phyloP scores from a whole-genome alignment of 306 rosid genomes.

The Malus asiatica region DNA sequence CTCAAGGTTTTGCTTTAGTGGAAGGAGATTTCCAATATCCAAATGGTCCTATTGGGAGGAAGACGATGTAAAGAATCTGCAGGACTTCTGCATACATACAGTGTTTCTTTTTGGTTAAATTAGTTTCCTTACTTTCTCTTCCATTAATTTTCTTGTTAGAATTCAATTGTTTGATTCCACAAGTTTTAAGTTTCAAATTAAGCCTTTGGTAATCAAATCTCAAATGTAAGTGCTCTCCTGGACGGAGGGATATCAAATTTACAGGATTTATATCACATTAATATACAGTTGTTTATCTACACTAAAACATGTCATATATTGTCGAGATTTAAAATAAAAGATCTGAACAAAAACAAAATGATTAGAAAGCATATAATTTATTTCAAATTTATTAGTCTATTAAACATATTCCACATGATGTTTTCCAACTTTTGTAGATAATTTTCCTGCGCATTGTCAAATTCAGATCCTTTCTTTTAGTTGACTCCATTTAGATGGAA shows the following conservation, averaged over 20 bases:
- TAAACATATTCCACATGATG: not conserved
- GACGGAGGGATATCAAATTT: not conserved
- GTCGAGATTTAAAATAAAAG: no score
- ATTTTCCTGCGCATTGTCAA: not conserved
- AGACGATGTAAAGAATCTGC: slow-evolving; percentile 6
- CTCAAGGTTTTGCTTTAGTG: not conserved
- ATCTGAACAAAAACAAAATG: not conserved
- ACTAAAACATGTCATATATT: not conserved
- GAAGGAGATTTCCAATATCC: not conserved
- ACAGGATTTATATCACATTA: not conserved
- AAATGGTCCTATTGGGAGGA: not conserved
- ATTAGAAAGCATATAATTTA: not conserved
- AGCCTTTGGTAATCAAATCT: not conserved
- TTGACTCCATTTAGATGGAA: no score
- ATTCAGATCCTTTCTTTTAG: not conserved
- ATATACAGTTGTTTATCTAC: no score
- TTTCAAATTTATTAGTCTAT: no score
- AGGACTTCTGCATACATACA: not conserved
- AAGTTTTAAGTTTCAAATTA: not conserved
- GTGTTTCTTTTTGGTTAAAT: not conserved
- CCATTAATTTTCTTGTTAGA: not conserved
- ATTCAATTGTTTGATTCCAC: not conserved
- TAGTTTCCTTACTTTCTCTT: not conserved
- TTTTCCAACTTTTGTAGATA: not conserved
- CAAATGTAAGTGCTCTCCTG: not conserved